These are phyloP conservation scores for Beta vulgaris DNA, from an alignment of 148 eudicot species.

Conservation along the genomic window DNA sequence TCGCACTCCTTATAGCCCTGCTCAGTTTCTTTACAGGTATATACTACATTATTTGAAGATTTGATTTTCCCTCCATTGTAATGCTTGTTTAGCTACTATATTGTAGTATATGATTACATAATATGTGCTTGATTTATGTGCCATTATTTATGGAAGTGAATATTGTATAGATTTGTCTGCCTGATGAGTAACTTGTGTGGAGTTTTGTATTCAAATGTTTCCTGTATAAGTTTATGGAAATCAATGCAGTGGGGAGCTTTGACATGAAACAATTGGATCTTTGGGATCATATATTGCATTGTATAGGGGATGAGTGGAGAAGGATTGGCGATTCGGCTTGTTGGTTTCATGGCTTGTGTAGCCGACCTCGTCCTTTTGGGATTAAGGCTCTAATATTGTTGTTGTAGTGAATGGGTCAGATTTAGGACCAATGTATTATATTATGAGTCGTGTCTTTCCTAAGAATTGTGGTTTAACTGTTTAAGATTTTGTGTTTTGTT, in stretches of 20 bases:
- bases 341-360: neutral
- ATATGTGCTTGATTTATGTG: neutral
- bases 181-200: neutral
- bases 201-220: neutral
- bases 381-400: neutral
- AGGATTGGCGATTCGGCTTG: neutral
- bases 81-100: neutral
- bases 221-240: neutral
- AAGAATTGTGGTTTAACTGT: neutral
- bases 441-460: neutral
- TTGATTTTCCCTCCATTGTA: constrained; percentile 4
- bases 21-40: constrained; percentile 61
- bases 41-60: neutral
- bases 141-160: neutral
- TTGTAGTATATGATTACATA: neutral
- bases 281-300: neutral
- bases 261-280: neutral
- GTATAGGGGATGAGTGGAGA: neutral
- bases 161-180: neutral
- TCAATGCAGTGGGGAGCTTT: neutral
- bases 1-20: constrained; percentile 59
- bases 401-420: neutral
- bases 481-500: neutral
- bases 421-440: neutral
- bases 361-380: neutral